Conservation (phyloP, 78 protist genomes). For the Creolimax fragrantissima region DNA sequence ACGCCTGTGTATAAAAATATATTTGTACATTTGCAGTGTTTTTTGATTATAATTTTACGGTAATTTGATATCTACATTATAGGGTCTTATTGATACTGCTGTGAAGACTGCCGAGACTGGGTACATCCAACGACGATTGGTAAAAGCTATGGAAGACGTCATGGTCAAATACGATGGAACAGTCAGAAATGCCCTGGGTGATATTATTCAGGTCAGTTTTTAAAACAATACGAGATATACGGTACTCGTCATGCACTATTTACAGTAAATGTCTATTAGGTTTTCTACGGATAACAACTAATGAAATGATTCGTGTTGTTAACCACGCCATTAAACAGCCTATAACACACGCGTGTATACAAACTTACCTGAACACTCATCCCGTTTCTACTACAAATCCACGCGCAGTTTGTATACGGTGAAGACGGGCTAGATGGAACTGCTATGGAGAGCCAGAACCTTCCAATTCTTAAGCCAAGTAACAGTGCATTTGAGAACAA, state of each 20-base stretch:
- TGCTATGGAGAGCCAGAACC: constrained; percentile 37
- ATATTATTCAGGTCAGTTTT: constrained; percentile 37
- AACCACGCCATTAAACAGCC: neutral
- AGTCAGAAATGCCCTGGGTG: constrained; percentile 89
- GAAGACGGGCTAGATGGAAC: constrained; percentile 87
- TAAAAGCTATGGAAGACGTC: constrained; percentile 91
- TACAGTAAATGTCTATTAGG: no score
- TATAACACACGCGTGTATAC: neutral
- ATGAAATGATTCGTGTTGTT: neutral
- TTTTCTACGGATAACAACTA: no score
- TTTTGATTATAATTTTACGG: neutral
- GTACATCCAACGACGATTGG: constrained; percentile 92
- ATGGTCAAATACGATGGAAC: constrained; percentile 84
- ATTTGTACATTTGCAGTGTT: no score
- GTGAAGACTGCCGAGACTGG: constrained; percentile 99
- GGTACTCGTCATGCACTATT: no score
- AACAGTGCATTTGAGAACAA: neutral
- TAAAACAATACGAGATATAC: no score
- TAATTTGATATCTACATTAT: neutral
- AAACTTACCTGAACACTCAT: no score
- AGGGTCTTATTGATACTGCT: constrained; percentile 94
- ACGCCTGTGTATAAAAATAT: neutral
- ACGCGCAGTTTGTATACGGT: constrained; percentile 86
- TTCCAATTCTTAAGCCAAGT: neutral
- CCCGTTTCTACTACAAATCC: no score